These are phyloP conservation scores for Nicotiana tabacum DNA, from an alignment of 257 asterid species.

Conservation along the genomic window DNA sequence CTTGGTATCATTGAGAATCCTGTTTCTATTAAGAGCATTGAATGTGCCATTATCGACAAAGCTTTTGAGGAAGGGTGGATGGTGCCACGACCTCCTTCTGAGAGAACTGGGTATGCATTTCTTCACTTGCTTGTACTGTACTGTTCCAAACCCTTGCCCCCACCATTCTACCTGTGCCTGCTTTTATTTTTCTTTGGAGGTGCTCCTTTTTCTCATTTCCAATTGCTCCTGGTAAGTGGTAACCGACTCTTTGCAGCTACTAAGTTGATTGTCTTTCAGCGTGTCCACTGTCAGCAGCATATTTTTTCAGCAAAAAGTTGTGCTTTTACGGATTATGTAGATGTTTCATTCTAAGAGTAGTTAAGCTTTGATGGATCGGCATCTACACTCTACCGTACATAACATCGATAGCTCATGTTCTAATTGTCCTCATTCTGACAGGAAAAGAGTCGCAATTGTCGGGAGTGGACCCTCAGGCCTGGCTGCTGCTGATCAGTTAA, in stretches of 20 bases:
- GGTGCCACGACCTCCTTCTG: constrained; percentile 93
- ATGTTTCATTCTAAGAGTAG: not conserved
- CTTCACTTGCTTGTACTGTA: not conserved
- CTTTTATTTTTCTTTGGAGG: not conserved
- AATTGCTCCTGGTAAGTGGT: too few relatives aligned
- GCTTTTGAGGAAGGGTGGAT: constrained; percentile 98
- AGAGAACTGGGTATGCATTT: constrained; percentile 70
- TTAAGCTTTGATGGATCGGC: not conserved
- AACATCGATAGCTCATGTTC: not conserved
- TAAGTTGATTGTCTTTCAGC: not conserved
- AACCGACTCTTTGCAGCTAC: too few relatives aligned
- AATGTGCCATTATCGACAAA: constrained; percentile 94
- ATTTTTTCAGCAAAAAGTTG: not conserved
- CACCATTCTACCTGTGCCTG: not conserved
- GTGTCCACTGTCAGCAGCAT: not conserved
- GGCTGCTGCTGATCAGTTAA: constrained; percentile 99
- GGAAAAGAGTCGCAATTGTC: constrained; percentile 77
- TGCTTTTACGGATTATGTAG: not conserved
- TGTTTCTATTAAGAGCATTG: constrained; percentile 87
- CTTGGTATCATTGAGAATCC: constrained; percentile 99
- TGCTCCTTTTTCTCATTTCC: not conserved
- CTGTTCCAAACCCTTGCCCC: not conserved
- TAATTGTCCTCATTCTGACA: constrained; percentile 24
- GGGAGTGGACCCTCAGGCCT: constrained; percentile 99
- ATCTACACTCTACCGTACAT: not conserved